A percentile compares a stretch with the other conserved stretches of the same genome.
These are phyloP conservation scores for Botryotinia narcissicola DNA, from an alignment of 2,329 filamentous ascomycete species.

Conservation along the genomic window DNA sequence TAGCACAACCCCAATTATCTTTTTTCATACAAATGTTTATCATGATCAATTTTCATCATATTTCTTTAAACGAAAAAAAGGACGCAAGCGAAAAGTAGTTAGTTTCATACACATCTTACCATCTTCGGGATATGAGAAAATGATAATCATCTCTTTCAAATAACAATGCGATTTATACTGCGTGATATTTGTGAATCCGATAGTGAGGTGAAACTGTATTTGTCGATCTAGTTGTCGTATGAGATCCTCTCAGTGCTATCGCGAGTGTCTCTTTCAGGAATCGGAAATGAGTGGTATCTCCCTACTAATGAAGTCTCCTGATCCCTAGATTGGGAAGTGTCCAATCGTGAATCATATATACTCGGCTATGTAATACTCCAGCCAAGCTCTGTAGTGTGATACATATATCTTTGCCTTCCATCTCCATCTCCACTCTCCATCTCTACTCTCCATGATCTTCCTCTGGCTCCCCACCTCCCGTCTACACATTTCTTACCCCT, in stretches of 20 bases:
- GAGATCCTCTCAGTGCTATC: background rate
- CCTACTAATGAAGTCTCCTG: background rate
- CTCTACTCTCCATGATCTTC: background rate
- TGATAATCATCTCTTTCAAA: background rate
- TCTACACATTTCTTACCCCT: background rate
- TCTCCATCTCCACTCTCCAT: background rate
- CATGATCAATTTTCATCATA: background rate
- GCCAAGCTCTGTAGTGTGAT: background rate
- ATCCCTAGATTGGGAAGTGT: background rate
- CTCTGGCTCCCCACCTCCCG: background rate
- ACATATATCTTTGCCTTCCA: background rate
- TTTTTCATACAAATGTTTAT: background rate
- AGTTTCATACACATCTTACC: background rate
- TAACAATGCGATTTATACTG: background rate
- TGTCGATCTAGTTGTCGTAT: background rate
- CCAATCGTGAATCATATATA: background rate
- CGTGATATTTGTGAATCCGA: background rate
- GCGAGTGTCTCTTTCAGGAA: background rate
- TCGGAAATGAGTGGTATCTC: background rate
- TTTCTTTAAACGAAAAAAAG: background rate
- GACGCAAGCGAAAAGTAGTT: background rate
- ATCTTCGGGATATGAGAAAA: background rate
- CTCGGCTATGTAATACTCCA: background rate
- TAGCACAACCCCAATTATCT: background rate
- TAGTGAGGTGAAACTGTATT: background rate